These are phyloP conservation scores for Agaricus blazei DNA, from an alignment of 768 basidiomycete species.

Conservation along the genomic window DNA sequence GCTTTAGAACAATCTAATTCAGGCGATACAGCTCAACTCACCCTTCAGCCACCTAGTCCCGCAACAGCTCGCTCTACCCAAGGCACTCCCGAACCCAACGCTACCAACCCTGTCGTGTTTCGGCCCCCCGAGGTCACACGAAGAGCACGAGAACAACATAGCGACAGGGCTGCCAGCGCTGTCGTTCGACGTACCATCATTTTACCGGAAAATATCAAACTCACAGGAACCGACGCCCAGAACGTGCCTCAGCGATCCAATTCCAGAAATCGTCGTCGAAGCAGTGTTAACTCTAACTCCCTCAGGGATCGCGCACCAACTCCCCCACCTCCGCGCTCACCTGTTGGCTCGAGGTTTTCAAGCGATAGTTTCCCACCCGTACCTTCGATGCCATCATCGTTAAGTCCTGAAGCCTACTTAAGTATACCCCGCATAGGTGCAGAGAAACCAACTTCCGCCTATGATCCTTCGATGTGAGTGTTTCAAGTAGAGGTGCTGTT, in stretches of 20 bases:
- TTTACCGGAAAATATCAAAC: conserved; percentile 63
- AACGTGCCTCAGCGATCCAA: conserved; percentile 29
- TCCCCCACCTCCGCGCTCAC: conserved; percentile 71
- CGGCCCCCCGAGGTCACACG: conserved; percentile 30
- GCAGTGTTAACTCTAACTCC: conserved; percentile 58
- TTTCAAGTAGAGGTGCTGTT: conserved; percentile 10
- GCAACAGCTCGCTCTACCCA: conserved; percentile 2
- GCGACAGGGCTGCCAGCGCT: conserved; percentile 28
- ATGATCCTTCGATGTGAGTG: conserved; percentile 70
- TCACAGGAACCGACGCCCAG: conserved; percentile 41
- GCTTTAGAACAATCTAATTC: conserved; percentile 3
- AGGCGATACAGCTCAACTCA: conserved; percentile 6
- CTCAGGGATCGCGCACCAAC: conserved; percentile 80
- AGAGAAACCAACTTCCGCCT: conserved; percentile 66
- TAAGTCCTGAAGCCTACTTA: conserved; percentile 36
- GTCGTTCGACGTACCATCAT: conserved; percentile 78
- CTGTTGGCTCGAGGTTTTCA: conserved; percentile 56
- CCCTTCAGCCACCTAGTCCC: conserved; percentile 3
- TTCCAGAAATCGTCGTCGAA: conserved; percentile 55
- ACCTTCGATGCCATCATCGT: conserved; percentile 54
- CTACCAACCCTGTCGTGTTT: conserved; percentile 31
- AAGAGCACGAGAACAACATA: conserved; percentile 6
- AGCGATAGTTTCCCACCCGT: conserved; percentile 64
- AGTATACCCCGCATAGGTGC: conserved; percentile 32
- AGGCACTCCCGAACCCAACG: not conserved